Percentiles rank a stretch among this genome's conserved stretches.
Conservation (phyloP, 163 green algal genomes). For the Scenedesmus sp. region DNA sequence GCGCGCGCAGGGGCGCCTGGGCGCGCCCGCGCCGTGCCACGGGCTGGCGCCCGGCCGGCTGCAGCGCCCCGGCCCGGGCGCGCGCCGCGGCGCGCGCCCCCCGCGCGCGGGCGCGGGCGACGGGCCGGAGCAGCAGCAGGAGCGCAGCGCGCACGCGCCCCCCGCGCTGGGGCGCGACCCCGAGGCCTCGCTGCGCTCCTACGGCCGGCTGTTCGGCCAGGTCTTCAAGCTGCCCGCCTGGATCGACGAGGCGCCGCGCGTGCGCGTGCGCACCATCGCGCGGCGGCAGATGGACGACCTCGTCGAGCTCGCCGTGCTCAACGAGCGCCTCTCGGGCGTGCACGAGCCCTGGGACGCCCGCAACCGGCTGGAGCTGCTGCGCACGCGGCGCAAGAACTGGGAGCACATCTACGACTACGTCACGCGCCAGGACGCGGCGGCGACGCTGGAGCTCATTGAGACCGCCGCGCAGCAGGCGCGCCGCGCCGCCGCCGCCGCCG, state of each 20-base stretch:
- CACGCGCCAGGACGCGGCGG: slow-evolving; percentile 69
- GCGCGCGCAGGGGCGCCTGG: too few species aligned
- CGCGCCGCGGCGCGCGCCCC: background rate
- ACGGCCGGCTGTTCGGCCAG: slow-evolving; percentile 69
- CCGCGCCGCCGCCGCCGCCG: too few species aligned
- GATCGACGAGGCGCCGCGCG: slow-evolving; percentile 65
- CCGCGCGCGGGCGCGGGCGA: background rate
- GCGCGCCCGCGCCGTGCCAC: too few species aligned
- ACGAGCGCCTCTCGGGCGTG: slow-evolving; percentile 75
- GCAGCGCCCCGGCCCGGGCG: background rate
- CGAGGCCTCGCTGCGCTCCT: slow-evolving; percentile 68
- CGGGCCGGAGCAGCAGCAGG: slow-evolving; percentile 1
- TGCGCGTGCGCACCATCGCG: slow-evolving; percentile 64
- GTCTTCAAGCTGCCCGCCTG: slow-evolving; percentile 54
- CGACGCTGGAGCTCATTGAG: slow-evolving; percentile 83
- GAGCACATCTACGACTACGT: slow-evolving; percentile 84
- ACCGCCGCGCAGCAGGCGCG: slow-evolving; percentile 56
- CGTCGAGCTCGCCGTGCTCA: slow-evolving; percentile 83
- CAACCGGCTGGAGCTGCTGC: slow-evolving; percentile 78
- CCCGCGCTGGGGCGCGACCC: slow-evolving; percentile 52
- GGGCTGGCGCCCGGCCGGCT: background rate
- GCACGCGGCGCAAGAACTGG: slow-evolving; percentile 77
- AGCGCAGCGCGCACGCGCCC: background rate
- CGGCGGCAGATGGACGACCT: slow-evolving; percentile 73
- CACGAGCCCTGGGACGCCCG: slow-evolving; percentile 62